These are phyloP conservation scores for Solanum neorickii DNA, from an alignment of 257 asterid genomes.

Conservation along the genomic window DNA sequence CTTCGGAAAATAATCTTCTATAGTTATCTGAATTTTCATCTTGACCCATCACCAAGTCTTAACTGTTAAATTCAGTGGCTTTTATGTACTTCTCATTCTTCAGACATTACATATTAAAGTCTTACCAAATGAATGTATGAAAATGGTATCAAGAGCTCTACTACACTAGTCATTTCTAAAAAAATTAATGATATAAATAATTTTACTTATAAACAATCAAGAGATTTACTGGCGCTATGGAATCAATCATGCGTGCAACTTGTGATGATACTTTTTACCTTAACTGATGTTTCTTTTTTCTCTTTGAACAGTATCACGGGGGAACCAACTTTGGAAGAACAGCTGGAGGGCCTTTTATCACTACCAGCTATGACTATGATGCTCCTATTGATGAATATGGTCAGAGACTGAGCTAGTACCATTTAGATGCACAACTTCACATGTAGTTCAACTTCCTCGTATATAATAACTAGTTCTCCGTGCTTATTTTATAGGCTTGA, in stretches of 20 bases:
- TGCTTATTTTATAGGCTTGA: slow-evolving; percentile 42
- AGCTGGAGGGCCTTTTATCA: slow-evolving; percentile 92
- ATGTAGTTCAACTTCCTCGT: not conserved
- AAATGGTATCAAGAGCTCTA: not conserved
- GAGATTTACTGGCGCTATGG: not conserved
- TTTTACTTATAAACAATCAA: not conserved
- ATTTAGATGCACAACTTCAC: not conserved
- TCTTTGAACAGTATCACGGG: slow-evolving; percentile 66
- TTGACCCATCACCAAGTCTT: not conserved
- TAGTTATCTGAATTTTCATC: not conserved
- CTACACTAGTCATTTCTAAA: not conserved
- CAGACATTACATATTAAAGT: not conserved
- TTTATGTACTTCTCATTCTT: not conserved
- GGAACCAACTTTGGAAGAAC: slow-evolving; percentile 97
- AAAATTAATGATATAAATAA: not conserved
- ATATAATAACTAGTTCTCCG: not conserved
- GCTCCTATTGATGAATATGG: slow-evolving; percentile 99
- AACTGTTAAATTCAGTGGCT: not conserved
- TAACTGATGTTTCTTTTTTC: not conserved
- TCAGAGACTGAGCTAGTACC: slow-evolving; percentile 8
- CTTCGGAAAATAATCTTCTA: not conserved
- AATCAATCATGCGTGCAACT: not conserved
- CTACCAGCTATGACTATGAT: slow-evolving; percentile 96
- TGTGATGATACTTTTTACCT: not conserved
- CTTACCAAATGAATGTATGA: not conserved